Evolutionary conservation across 768 basidiomycete genomes (phyloP), one percentile per base, ranked within the genome.

Genomic region (Hemileccinum rubropunctum): DNA sequence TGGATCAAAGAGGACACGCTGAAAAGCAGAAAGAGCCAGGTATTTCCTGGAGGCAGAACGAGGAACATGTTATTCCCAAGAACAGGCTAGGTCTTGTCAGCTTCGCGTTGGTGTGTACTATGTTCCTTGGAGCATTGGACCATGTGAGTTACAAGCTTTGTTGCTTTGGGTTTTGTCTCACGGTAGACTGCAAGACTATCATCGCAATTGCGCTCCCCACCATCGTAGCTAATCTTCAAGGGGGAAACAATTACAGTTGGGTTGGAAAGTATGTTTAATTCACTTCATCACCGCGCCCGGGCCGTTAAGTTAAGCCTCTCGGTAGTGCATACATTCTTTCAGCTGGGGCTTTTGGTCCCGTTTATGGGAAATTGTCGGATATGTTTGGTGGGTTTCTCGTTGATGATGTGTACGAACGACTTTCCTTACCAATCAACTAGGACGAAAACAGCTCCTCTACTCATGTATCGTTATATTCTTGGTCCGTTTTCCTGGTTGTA

Each of bases 311-410:
- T 30, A 30, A 12, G 23, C 6, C 1, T 43, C 28, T 12, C 2
- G 6, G 3, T 47, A 88, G 86, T 61, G 82, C 88, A 28, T 92
- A 91, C 62, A 70, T 91, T 15, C 78, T 92, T 17, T 77, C 83
- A 0, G 79, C 82, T 3, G 81, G 84, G 14, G 71, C 83, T 4
- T 70, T 87, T 10, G 74, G 82, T 0, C 88, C 89, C 0, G 58
- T 88, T 2, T 91, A 90, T 54, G 90, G 89, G 12, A 91, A 89
- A 60, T 66, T 89, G 0, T 88, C 86, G 2, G 83, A 88, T 64
- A 70, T 76, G 34, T 52, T 73, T 23, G 74, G 74, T 64, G 45
- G 30, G 52, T 15, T 11, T n/a, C 26, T 11, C 20, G 11, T 14
- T 1, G 18, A 41, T 8, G 17, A 15, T 18, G 15, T 17, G 4